Evolutionary conservation across 148 eudicot species (phyloP).

Genomic region (Vaccinium myrtillus): DNA sequence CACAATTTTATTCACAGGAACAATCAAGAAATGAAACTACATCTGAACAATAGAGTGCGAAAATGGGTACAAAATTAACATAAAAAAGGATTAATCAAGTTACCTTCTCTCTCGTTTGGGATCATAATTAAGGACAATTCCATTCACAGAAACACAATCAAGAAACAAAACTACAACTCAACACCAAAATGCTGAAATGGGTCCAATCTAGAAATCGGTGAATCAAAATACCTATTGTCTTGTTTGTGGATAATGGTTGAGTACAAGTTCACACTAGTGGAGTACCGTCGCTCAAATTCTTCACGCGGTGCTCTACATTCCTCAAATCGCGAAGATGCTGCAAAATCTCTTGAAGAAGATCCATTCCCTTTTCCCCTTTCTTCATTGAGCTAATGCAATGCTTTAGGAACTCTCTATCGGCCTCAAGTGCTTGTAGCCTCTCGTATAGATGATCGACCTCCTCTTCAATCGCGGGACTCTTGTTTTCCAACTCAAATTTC

Average conservation of each 20-base stretch:
- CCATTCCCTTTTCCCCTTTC: slow-evolving; percentile 90
- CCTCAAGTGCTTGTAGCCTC: slow-evolving; percentile 83
- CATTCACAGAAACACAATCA: not conserved
- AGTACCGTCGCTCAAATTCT: slow-evolving; percentile 18
- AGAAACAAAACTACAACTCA: not conserved
- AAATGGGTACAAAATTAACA: no score
- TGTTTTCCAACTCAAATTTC: slow-evolving; percentile 53
- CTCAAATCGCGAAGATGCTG: slow-evolving; percentile 81
- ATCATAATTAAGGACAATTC: not conserved
- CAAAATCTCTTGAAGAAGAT: slow-evolving; percentile 86
- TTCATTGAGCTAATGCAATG: slow-evolving; percentile 87
- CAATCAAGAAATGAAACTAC: no score
- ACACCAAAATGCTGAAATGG: not conserved
- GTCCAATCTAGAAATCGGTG: not conserved
- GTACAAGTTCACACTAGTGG: slow-evolving; percentile 12
- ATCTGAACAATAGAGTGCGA: no score
- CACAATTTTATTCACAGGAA: not conserved
- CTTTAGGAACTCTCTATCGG: slow-evolving; percentile 78
- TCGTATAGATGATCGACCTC: slow-evolving; percentile 80
- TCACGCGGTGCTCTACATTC: slow-evolving; percentile 55
- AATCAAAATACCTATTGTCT: slow-evolving; percentile 2
- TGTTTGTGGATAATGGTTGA: not conserved
- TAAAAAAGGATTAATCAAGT: no score
- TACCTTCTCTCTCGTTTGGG: not conserved
- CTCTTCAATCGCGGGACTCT: slow-evolving; percentile 59